A percentile compares a stretch with the other conserved stretches of the same genome.
phyloP scores from a whole-genome alignment of 306 rosid genomes.

The Purshia tridentata region DNA sequence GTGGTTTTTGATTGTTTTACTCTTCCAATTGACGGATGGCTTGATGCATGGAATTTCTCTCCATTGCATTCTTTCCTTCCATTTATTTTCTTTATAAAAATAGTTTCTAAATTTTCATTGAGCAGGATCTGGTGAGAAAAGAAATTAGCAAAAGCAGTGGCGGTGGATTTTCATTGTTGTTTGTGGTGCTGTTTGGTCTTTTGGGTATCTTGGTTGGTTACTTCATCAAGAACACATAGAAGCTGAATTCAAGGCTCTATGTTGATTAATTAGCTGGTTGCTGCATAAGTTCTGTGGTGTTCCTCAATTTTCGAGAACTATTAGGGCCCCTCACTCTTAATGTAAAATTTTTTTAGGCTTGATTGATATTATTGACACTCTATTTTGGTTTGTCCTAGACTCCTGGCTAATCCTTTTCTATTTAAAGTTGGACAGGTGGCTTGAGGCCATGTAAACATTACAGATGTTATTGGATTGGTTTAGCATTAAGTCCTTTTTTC shows the following conservation, averaged over 20 bases:
- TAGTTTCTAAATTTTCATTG: background rate
- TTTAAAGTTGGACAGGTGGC: background rate
- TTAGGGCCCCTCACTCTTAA: background rate
- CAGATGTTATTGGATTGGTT: background rate
- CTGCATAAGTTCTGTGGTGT: conserved; percentile 9
- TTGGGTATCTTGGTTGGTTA: conserved; percentile 41
- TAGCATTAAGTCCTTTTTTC: background rate
- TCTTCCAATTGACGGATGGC: background rate
- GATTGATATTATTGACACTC: background rate
- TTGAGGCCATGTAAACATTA: too few species aligned
- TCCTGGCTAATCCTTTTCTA: background rate
- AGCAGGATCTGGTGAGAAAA: conserved; percentile 40
- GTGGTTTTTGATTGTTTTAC: background rate
- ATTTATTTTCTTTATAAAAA: background rate
- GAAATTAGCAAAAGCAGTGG: conserved; percentile 23
- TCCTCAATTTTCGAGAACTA: background rate
- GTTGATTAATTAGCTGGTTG: conserved; percentile 1
- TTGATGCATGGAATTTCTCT: background rate
- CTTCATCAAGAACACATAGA: conserved; percentile 33
- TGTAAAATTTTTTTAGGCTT: conserved; percentile 14
- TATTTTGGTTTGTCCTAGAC: conserved; percentile 1
- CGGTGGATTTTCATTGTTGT: conserved; percentile 35
- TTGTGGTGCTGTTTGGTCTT: conserved; percentile 37
- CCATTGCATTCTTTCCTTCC: background rate
- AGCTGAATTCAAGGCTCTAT: background rate